Conservation (phyloP, 1,284 basidiomycete genomes). For the Trichosporon sp. region DNA sequence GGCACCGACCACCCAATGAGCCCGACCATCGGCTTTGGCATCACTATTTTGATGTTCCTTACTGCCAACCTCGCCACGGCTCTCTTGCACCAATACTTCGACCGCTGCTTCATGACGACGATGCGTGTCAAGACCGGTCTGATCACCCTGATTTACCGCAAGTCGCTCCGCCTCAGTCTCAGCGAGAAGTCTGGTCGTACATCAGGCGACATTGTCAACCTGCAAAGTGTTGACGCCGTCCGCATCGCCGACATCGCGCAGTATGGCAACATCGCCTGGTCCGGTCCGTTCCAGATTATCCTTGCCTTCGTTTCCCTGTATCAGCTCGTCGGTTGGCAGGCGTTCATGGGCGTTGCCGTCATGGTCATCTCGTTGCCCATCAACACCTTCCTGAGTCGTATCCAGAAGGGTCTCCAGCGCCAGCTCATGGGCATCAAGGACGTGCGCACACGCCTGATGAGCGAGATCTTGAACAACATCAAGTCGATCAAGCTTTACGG, state of each 20-base stretch:
- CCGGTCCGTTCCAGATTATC: constrained; percentile 58
- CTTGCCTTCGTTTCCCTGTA: constrained; percentile 87
- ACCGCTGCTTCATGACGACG: constrained; percentile 53
- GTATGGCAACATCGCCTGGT: constrained; percentile 57
- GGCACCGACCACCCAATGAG: constrained; percentile 39
- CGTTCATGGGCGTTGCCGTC: constrained; percentile 85
- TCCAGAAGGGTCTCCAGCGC: constrained; percentile 74
- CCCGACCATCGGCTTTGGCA: constrained; percentile 60
- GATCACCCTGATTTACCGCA: constrained; percentile 77
- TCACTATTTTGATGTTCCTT: constrained; percentile 73
- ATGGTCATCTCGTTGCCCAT: constrained; percentile 75
- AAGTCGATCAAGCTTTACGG: constrained; percentile 59
- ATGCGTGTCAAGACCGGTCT: constrained; percentile 89
- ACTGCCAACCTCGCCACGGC: constrained; percentile 70
- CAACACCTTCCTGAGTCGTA: constrained; percentile 68
- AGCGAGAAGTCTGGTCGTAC: constrained; percentile 68
- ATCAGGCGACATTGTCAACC: constrained; percentile 87
- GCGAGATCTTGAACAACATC: constrained; percentile 73
- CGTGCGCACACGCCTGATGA: constrained; percentile 52
- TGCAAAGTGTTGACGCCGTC: constrained; percentile 78
- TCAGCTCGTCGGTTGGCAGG: constrained; percentile 81
- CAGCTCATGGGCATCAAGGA: constrained; percentile 85
- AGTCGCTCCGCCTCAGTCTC: constrained; percentile 76
- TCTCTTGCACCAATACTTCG: constrained; percentile 73
- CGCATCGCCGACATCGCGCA: constrained; percentile 81